Evolutionary conservation across 1,284 basidiomycete genomes (phyloP), one percentile per base, ranked within the genome.

Genomic region (Ustilago xerochloae): DNA sequence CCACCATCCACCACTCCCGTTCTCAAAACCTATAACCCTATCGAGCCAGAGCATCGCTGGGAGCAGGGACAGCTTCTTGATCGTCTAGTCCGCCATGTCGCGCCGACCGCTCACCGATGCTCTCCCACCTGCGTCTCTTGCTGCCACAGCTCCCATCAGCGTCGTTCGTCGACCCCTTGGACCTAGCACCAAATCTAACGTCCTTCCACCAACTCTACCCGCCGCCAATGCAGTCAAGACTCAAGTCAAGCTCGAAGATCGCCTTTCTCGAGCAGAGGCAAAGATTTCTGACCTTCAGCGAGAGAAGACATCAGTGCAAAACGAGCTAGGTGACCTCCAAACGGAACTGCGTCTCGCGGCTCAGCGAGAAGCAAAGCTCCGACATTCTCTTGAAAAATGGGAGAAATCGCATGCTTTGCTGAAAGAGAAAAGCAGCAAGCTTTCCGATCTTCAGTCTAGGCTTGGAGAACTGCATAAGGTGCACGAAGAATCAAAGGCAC

Each of bases 341-440:
- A 75, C 67, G 9, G 72, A 75, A 53, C 57, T 75, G 1, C 55
- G 72, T 16, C 60, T 75, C 10, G 59, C 72, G 15, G 63, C 67
- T 9, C 72, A 75, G 46, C 55, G 72, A 8, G 72, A 75, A 53
- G 63, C 67, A 41, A 75, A 75, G 48, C 67, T 75, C 38, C 66
- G 62, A 49, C 53, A 63, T 30, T 53, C 24, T 24, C 29, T 75
- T 16, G 72, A 75, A 2, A 75, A 67, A 35, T 61, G 60, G 54
- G 72, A 75, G 54, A 75, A 64, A 53, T 61, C 60, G 16, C 59
- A 70, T 18, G 51, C 67, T 33, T 38, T 56, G n/a, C 60, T 70
- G 24, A 75, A 67, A 24, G 67, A 75, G 26, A 75, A 71, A 54
- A 67, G 55, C 57, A 55, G 24, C 58, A 66, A 66, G 33, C 51